These are phyloP conservation scores for Chernovozyma aurita DNA, from an alignment of 1,139 yeast genomes.

Conservation along the genomic window DNA sequence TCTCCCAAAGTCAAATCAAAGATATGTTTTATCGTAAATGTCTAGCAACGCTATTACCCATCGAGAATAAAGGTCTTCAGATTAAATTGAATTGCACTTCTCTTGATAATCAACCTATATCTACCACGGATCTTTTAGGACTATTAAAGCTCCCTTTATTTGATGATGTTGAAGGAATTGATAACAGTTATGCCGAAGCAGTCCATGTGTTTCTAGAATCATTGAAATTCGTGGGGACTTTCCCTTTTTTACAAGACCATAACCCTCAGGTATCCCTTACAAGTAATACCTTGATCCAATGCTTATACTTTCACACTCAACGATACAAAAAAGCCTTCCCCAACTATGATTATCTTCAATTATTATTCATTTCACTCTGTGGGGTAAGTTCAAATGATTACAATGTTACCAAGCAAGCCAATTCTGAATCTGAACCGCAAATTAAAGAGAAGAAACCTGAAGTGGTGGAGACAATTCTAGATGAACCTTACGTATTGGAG, in stretches of 20 bases:
- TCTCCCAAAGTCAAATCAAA: constrained; percentile 16
- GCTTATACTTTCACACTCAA: constrained; percentile 21
- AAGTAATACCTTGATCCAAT: background rate
- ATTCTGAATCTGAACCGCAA: background rate
- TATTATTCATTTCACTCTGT: constrained; percentile 18
- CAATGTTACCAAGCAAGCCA: background rate
- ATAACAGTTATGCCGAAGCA: constrained; percentile 8
- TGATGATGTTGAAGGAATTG: background rate
- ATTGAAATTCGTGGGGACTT: constrained; percentile 23
- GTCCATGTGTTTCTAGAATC: constrained; percentile 19
- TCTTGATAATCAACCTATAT: constrained; percentile 3
- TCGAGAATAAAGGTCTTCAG: constrained; percentile 22
- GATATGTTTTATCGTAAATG: constrained; percentile 19
- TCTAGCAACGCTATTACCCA: constrained; percentile 17
- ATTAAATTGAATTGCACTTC: constrained; percentile 18
- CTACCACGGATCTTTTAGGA: background rate
- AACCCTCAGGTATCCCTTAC: background rate
- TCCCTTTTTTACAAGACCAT: constrained; percentile 26
- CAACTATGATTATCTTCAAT: constrained; percentile 20
- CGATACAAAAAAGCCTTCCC: constrained; percentile 18
- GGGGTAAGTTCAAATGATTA: background rate
- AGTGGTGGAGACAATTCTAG: background rate
- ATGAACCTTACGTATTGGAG: constrained; percentile 7
- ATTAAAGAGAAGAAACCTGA: background rate
- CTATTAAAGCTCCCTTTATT: constrained; percentile 3